Percentiles rank a stretch among this genome's conserved stretches.
Evolutionary conservation across 164 flowering plant genomes (phyloP).

Genomic region (Litsea cubeba): DNA sequence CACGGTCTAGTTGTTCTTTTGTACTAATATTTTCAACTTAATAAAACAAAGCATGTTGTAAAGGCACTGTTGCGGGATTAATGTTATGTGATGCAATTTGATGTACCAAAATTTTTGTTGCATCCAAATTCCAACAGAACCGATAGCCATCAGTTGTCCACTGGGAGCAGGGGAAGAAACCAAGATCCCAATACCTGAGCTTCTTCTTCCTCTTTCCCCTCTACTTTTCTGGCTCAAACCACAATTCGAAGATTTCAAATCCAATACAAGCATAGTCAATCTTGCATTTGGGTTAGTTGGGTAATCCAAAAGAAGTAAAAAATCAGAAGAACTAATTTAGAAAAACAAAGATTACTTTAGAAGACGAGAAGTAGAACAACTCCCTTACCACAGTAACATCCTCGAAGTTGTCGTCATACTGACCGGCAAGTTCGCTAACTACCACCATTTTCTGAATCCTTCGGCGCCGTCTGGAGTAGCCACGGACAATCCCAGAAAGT

Average conservation of each 20-base stretch:
- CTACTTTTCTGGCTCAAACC: neutral
- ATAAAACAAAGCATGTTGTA: too few relatives aligned
- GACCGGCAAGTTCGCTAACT: slow-evolving; percentile 71
- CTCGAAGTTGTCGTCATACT: slow-evolving; percentile 85
- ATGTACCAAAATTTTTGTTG: too few relatives aligned
- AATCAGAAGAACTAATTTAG: neutral
- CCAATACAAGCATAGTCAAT: neutral
- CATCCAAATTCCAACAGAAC: too few relatives aligned
- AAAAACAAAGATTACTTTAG: neutral
- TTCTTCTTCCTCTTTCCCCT: slow-evolving; percentile 16
- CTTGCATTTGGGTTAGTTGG: neutral
- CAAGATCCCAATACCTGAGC: slow-evolving; percentile 26
- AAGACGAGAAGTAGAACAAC: neutral
- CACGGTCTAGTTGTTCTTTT: too few relatives aligned
- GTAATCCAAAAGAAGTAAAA: neutral
- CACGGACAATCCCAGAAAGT: neutral
- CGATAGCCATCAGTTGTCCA: too few relatives aligned
- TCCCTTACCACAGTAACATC: slow-evolving; percentile 74
- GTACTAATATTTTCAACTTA: too few relatives aligned
- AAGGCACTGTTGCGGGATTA: too few relatives aligned
- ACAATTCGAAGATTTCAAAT: neutral
- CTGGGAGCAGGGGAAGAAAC: slow-evolving; percentile 22
- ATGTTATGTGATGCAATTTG: too few relatives aligned
- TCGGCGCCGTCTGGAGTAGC: slow-evolving; percentile 24
- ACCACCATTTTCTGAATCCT: slow-evolving; percentile 32